Percentiles rank a stretch among this genome's conserved stretches.
phyloP scores from a whole-genome alignment of 306 rosid genomes.

The Hippophae tibetana region DNA sequence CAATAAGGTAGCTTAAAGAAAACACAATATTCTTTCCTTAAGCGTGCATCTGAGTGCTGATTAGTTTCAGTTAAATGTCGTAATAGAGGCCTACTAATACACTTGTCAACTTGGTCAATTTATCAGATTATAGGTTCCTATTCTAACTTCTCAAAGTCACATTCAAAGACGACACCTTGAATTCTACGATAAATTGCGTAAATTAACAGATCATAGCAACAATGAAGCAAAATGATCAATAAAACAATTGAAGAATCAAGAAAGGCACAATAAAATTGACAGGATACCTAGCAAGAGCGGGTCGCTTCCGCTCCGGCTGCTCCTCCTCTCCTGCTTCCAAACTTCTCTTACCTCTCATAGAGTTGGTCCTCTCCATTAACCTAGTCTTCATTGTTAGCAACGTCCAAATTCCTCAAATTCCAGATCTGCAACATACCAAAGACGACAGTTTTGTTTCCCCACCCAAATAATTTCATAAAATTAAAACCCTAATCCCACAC shows the following conservation, averaged over 20 bases:
- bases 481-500: slow-evolving; percentile 26
- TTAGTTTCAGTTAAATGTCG: not conserved
- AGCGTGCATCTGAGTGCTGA: not conserved
- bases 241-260: slow-evolving; percentile 1
- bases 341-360: slow-evolving; percentile 68
- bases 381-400: slow-evolving; percentile 47
- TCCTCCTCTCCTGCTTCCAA: slow-evolving; percentile 84
- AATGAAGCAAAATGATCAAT: slow-evolving; percentile 6
- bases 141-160: not conserved
- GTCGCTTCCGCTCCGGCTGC: slow-evolving; percentile 87
- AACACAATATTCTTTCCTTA: not conserved
- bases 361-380: slow-evolving; percentile 44
- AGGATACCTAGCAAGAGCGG: slow-evolving; percentile 86
- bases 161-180: not conserved
- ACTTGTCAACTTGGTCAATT: not conserved
- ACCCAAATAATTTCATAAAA: not conserved
- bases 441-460: slow-evolving; percentile 5
- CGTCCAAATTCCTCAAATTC: slow-evolving; percentile 18
- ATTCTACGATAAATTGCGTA: slow-evolving; percentile 1
- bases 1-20: not conserved
- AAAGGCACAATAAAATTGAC: slow-evolving; percentile 1
- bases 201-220: not conserved
- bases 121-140: not conserved
- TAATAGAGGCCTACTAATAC: not conserved
- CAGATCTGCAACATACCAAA: slow-evolving; percentile 41